phyloP scores from a whole-genome alignment of 1,284 basidiomycete species.

The Athelia sp. region DNA sequence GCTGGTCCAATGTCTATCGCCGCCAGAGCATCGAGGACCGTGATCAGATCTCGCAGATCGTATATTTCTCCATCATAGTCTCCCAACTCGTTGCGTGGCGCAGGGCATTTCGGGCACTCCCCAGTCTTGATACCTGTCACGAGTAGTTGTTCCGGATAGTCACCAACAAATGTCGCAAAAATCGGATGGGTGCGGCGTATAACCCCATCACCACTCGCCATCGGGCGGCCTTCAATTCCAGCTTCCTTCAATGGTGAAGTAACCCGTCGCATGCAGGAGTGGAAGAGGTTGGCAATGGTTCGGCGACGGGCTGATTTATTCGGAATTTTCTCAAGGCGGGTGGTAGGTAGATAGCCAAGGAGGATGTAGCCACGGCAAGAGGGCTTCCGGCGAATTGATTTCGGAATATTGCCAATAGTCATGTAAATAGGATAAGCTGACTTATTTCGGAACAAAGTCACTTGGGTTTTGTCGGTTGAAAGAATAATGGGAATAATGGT shows the following conservation, averaged over 20 bases:
- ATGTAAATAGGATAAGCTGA: constrained; percentile 36
- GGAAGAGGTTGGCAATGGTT: constrained; percentile 30
- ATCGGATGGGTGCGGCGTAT: constrained; percentile 21
- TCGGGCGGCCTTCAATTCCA: constrained; percentile 20
- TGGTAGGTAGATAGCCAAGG: constrained; percentile 32
- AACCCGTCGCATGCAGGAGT: constrained; percentile 25
- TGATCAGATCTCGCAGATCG: background rate
- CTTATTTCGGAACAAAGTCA: constrained; percentile 32
- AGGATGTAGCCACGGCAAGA: constrained; percentile 29
- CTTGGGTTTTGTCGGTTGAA: constrained; percentile 33
- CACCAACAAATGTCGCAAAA: constrained; percentile 20
- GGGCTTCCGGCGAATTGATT: constrained; percentile 31
- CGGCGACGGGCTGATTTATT: constrained; percentile 20
- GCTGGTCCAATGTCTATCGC: constrained; percentile 9
- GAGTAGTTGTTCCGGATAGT: constrained; percentile 16
- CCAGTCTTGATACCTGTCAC: constrained; percentile 9
- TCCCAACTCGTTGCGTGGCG: constrained; percentile 6
- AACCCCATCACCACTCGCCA: constrained; percentile 22
- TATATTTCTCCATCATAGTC: background rate
- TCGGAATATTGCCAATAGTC: constrained; percentile 39
- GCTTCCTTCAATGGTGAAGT: constrained; percentile 21
- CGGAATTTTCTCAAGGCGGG: constrained; percentile 24
- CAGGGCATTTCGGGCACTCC: constrained; percentile 12
- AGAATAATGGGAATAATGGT: constrained; percentile 37
- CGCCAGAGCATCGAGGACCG: constrained; percentile 9